phyloP scores from a whole-genome alignment of 805 yeast species.

The Pichia deserticola region DNA sequence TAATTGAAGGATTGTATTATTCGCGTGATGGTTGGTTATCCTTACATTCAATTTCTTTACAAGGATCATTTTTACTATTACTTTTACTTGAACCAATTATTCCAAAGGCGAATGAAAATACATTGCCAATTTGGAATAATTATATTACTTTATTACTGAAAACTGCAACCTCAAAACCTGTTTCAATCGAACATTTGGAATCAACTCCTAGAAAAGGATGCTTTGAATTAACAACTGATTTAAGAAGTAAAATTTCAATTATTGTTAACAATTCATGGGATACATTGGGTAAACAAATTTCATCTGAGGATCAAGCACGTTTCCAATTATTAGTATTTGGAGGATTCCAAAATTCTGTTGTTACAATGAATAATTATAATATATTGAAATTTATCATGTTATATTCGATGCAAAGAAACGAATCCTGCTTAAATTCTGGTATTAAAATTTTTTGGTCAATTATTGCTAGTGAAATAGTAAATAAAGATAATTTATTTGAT shows the following conservation, averaged over 20 bases:
- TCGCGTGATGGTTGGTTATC: constrained; percentile 73
- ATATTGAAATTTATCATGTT: constrained; percentile 58
- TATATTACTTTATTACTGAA: constrained; percentile 51
- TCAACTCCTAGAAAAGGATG: constrained; percentile 71
- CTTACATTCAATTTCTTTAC: constrained; percentile 44
- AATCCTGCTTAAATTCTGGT: constrained; percentile 53
- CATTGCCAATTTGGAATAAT: constrained; percentile 49
- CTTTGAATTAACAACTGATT: constrained; percentile 50
- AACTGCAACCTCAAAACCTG: constrained; percentile 59
- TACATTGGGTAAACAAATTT: constrained; percentile 55
- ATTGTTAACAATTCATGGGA: constrained; percentile 66
- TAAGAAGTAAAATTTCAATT: constrained; percentile 51
- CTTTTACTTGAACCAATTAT: constrained; percentile 35
- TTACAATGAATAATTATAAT: constrained; percentile 46
- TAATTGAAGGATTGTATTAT: constrained; percentile 43
- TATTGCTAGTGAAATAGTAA: constrained; percentile 56
- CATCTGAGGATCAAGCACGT: constrained; percentile 44
- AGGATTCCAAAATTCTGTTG: constrained; percentile 63
- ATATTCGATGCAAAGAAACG: constrained; percentile 61
- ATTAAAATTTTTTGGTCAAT: constrained; percentile 65
- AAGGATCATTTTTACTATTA: constrained; percentile 5
- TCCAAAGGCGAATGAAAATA: constrained; percentile 42
- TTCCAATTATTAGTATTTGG: constrained; percentile 59
- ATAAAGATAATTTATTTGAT: constrained; percentile 49
- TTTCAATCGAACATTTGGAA: constrained; percentile 61